A percentile compares a stretch with the other conserved stretches of the same genome.
These are phyloP conservation scores for Suillus cothurnatus DNA, from an alignment of 768 basidiomycete species.

Conservation along the genomic window DNA sequence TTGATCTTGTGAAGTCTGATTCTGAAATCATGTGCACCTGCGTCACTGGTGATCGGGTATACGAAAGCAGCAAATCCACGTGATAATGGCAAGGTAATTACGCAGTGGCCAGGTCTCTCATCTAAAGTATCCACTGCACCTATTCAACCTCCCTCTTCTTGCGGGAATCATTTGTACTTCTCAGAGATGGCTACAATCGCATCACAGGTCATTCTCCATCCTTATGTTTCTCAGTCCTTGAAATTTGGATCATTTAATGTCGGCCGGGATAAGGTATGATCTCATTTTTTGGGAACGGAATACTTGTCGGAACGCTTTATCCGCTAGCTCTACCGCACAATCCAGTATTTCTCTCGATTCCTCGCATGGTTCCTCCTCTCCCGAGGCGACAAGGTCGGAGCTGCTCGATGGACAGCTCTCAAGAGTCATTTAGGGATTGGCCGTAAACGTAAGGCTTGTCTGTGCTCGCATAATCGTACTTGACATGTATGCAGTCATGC, in stretches of 20 bases:
- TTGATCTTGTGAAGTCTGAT: conserved; percentile 3
- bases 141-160: conserved; percentile 18
- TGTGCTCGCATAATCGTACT: conserved; percentile 7
- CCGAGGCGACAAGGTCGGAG: conserved; percentile 69
- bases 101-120: not conserved
- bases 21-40: not conserved
- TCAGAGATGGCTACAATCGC: conserved; percentile 44
- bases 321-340: conserved; percentile 76
- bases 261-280: conserved; percentile 85
- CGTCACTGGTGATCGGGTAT: conserved; percentile 7
- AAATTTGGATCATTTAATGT: conserved; percentile 80
- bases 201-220: conserved; percentile 85
- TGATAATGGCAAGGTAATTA: conserved; percentile 28
- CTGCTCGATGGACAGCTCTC: conserved; percentile 78
- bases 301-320: not conserved
- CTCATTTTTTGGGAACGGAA: not conserved
- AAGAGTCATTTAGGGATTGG: conserved; percentile 84
- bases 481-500: conserved; percentile 62
- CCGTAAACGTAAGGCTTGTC: conserved; percentile 66
- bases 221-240: conserved; percentile 71
- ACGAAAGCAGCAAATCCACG: conserved; percentile 24
- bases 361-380: conserved; percentile 80
- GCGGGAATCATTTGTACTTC: conserved; percentile 8
- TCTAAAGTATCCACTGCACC: not conserved
- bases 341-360: conserved; percentile 91